Evolutionary conservation across 805 yeast species (phyloP).

Genomic region (Ogataea pignaliae): DNA sequence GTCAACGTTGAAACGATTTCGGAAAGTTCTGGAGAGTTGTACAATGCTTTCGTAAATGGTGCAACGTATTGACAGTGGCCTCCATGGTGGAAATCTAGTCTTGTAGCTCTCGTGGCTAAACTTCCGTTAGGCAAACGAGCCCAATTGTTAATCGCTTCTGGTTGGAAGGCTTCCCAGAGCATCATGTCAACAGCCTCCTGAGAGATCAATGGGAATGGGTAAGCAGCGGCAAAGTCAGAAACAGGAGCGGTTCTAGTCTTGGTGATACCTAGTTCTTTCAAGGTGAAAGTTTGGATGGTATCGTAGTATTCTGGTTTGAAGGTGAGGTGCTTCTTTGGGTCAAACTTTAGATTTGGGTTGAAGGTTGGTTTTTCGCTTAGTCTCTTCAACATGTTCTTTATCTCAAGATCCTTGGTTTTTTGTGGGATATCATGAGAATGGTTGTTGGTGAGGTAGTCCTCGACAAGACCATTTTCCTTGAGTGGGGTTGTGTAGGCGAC

Average conservation of each 20-base stretch:
- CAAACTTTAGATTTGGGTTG: conserved; percentile 30
- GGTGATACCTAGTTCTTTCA: conserved; percentile 32
- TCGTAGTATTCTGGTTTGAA: conserved; percentile 32
- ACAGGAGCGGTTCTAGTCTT: conserved; percentile 27
- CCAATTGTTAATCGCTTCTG: conserved; percentile 36
- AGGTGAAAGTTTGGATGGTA: conserved; percentile 33
- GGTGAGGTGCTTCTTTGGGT: conserved; percentile 32
- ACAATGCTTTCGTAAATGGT: conserved; percentile 46
- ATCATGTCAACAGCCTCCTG: conserved; percentile 53
- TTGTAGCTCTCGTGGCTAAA: conserved; percentile 24
- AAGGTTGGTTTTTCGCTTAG: conserved; percentile 22
- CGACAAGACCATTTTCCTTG: conserved; percentile 14
- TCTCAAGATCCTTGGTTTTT: conserved; percentile 19
- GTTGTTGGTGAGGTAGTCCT: conserved; percentile 11
- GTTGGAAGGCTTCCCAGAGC: conserved; percentile 46
- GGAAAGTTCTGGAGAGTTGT: conserved; percentile 46
- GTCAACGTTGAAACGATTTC: conserved; percentile 46
- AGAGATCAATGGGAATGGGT: conserved; percentile 54
- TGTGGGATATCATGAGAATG: conserved; percentile 19
- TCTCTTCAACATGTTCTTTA: conserved; percentile 11
- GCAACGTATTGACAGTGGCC: conserved; percentile 37
- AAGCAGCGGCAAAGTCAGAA: conserved; percentile 40
- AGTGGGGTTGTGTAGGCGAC: conserved; percentile 18
- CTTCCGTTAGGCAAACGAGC: conserved; percentile 34
- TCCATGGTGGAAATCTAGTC: conserved; percentile 41